These are phyloP conservation scores for Cephalotrichum gorgonifer DNA, from an alignment of 2,329 filamentous ascomycete species.

Conservation along the genomic window DNA sequence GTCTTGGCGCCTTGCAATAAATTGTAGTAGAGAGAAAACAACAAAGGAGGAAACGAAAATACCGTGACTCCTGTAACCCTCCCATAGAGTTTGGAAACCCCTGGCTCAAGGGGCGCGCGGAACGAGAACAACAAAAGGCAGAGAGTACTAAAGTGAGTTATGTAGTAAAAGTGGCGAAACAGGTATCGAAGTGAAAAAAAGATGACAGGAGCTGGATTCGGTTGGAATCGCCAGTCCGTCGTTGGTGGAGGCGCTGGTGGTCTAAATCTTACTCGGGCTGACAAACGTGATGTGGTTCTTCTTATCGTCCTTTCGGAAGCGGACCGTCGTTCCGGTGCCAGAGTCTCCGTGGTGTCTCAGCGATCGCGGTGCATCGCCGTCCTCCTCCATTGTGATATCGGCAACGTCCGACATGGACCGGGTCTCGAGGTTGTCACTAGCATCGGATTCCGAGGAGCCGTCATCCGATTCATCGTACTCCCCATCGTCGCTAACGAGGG, in stretches of 20 bases:
- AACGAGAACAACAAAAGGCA: background rate
- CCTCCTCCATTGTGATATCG: slow-evolving; percentile 50
- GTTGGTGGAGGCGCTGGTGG: background rate
- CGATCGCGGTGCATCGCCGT: slow-evolving; percentile 29
- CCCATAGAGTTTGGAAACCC: background rate
- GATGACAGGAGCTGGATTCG: slow-evolving; percentile 6
- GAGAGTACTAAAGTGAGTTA: background rate
- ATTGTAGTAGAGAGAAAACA: background rate
- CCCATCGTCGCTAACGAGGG: slow-evolving; percentile 70
- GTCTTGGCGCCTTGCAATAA: background rate
- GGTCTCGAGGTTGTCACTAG: slow-evolving; percentile 45
- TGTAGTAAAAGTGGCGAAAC: background rate
- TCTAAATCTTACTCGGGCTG: slow-evolving; percentile 36
- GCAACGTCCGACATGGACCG: slow-evolving; percentile 50
- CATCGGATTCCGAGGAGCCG: slow-evolving; percentile 48
- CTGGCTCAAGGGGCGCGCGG: background rate
- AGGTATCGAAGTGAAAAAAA: slow-evolving; percentile 3
- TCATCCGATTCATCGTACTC: slow-evolving; percentile 67
- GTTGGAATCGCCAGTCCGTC: slow-evolving; percentile 2
- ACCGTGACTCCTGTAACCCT: background rate
- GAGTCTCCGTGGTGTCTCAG: slow-evolving; percentile 31
- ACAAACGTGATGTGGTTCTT: slow-evolving; percentile 50
- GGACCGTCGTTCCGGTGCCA: slow-evolving; percentile 27
- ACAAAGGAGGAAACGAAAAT: background rate
- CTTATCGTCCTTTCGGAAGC: slow-evolving; percentile 41